Evolutionary conservation across 805 yeast species (phyloP), one percentile per base, ranked within the genome.

Genomic region (Lachancea meyersii): DNA sequence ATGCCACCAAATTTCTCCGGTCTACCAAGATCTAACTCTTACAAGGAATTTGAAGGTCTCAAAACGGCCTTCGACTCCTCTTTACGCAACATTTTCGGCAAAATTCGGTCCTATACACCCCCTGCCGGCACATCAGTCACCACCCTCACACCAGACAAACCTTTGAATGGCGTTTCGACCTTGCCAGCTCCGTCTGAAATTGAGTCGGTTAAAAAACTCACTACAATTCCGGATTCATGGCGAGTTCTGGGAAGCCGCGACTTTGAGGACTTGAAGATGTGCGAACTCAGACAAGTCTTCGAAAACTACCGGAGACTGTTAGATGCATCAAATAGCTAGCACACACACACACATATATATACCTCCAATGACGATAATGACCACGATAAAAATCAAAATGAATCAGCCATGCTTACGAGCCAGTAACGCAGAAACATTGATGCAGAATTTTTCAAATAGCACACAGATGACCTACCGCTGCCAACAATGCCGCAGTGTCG

Each of bases 101-200:
- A 56, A 37, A 53, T 61, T n/a, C 57, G 54, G 39, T 51, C 63
- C 2, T 58, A 60, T 28, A 53, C 62, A 7, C 62, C 64, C 16
- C 58, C 64, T 9, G 47, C 49, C 7, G 37, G 24, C 32, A 14
- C 36, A 22, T 21, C 32, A 32, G 24, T 23, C 21, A 3, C 32
- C 43, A 22, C 24, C 32, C 10, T 32, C 14, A 36, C 20, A 13
- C 31, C 17, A 5, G 31, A 37, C 24, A 32, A 31, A 14, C 10
- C 16, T 17, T 4, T 34, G 2, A 23, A 31, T 18, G 20, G 32
- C 7, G 28, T 32, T 16, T 13, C 14, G 13, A 31, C 17, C n/a
- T 48, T 7, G 17, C 33, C 21, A 26, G 35, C 18, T 22, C 19
- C 20, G 19, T 21, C 47, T 9, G 40, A 26, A 9, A 27, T 17